phyloP scores from a whole-genome alignment of 371 early-diverging fungal species.

The Actinomortierella wolfii region DNA sequence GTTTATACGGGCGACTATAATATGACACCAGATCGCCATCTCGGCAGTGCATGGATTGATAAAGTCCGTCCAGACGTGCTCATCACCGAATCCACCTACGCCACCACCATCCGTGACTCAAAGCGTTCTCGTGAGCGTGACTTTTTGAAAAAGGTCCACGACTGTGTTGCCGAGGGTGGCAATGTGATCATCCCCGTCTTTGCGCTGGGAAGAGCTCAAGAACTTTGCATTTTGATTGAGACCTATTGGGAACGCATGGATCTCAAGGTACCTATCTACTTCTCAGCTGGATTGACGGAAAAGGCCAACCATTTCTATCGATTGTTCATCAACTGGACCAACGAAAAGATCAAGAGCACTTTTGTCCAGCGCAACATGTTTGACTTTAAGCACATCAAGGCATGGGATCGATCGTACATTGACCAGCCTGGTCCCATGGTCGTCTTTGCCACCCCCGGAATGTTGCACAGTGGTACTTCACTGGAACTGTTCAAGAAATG shows the following conservation, averaged over 20 bases:
- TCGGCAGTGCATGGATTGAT: slow-evolving; percentile 95
- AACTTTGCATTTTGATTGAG: slow-evolving; percentile 93
- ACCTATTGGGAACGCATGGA: slow-evolving; percentile 96
- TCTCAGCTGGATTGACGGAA: slow-evolving; percentile 92
- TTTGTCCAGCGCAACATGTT: slow-evolving; percentile 90
- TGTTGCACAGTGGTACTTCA: slow-evolving; percentile 87
- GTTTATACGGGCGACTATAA: slow-evolving; percentile 99
- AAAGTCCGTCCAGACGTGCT: slow-evolving; percentile 86
- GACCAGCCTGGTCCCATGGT: slow-evolving; percentile 89
- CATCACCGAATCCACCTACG: slow-evolving; percentile 97
- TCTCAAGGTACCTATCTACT: slow-evolving; percentile 88
- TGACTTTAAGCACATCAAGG: slow-evolving; percentile 92
- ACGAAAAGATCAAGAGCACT: slow-evolving; percentile 88
- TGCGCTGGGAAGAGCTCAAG: slow-evolving; percentile 97
- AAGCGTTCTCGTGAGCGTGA: slow-evolving; percentile 91
- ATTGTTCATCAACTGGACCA: slow-evolving; percentile 95
- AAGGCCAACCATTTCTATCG: slow-evolving; percentile 95
- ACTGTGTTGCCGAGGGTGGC: slow-evolving; percentile 86
- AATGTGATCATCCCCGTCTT: slow-evolving; percentile 96
- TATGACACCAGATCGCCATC: slow-evolving; percentile 96
- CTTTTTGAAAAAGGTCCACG: slow-evolving; percentile 90
- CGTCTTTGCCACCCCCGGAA: slow-evolving; percentile 95
- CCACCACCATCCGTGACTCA: slow-evolving; percentile 93
- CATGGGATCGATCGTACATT: slow-evolving; percentile 73
- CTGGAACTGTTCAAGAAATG: slow-evolving; percentile 88